Percentiles rank a stretch among this genome's conserved stretches.
phyloP scores from a whole-genome alignment of 371 early-diverging fungal species.

The Mucor indicus region DNA sequence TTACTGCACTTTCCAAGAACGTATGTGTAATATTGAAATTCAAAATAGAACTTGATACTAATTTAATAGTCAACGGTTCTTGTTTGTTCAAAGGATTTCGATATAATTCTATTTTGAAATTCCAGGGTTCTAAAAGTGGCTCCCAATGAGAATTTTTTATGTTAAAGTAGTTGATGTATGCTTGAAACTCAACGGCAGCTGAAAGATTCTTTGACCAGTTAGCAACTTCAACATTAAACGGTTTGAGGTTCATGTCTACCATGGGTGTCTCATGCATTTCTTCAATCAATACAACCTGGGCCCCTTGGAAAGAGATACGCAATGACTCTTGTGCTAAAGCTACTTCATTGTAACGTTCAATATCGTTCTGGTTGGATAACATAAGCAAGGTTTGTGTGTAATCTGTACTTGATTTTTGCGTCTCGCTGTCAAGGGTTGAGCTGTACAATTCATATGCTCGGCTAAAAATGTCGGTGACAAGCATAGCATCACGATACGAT shows the following conservation, averaged over 20 bases:
- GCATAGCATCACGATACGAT: constrained; percentile 81
- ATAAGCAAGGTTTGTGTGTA: neutral
- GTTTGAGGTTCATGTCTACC: constrained; percentile 79
- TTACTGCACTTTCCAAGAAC: constrained; percentile 79
- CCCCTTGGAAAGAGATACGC: constrained; percentile 65
- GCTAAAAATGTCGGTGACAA: constrained; percentile 83
- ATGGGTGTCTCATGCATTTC: constrained; percentile 91
- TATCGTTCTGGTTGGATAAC: neutral
- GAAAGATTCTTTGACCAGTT: constrained; percentile 87
- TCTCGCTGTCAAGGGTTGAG: constrained; percentile 1
- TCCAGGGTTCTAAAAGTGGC: constrained; percentile 93
- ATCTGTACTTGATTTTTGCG: neutral
- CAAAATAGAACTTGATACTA: constrained; percentile 75
- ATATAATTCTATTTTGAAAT: constrained; percentile 54
- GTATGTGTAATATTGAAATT: constrained; percentile 88
- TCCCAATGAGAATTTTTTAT: constrained; percentile 98
- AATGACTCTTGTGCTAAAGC: constrained; percentile 33
- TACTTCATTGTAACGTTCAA: constrained; percentile 6
- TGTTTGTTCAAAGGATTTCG: constrained; percentile 12
- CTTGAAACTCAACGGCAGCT: constrained; percentile 65
- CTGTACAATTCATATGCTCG: constrained; percentile 63
- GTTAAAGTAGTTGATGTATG: constrained; percentile 91
- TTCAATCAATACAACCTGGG: constrained; percentile 87
- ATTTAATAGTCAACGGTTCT: constrained; percentile 49
- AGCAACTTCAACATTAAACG: constrained; percentile 72